Evolutionary conservation across 2,329 filamentous ascomycete species (phyloP).

Genomic region (Fusarium poae): DNA sequence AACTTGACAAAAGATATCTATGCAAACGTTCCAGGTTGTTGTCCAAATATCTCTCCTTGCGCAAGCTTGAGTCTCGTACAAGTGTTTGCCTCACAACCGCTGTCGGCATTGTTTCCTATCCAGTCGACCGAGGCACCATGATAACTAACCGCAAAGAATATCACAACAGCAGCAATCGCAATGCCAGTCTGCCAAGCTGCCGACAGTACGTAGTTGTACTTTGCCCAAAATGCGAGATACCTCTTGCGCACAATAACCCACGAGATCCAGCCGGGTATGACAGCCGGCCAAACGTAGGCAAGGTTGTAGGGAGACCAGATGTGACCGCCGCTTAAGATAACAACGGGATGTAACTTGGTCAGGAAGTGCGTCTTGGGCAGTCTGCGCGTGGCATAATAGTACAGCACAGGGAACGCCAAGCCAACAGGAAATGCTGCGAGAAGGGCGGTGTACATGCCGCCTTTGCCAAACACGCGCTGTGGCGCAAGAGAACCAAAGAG

Average conservation of each 20-base stretch:
- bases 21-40: conserved; percentile 36
- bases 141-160: conserved; percentile 63
- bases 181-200: conserved; percentile 61
- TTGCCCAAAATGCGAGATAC: conserved; percentile 63
- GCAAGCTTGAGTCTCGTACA: conserved; percentile 44
- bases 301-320: conserved; percentile 61
- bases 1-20: background rate
- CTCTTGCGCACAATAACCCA: conserved; percentile 61
- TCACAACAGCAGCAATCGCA: conserved; percentile 62
- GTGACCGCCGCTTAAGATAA: conserved; percentile 58
- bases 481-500: conserved; percentile 58
- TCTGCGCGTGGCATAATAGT: conserved; percentile 54
- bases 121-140: conserved; percentile 55
- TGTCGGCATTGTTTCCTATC: conserved; percentile 58
- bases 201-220: conserved; percentile 64
- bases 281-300: conserved; percentile 61
- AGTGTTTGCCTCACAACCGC: conserved; percentile 47
- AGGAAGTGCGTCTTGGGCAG: conserved; percentile 53
- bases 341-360: conserved; percentile 60
- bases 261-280: conserved; percentile 61
- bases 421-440: conserved; percentile 59
- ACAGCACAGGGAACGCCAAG: conserved; percentile 53
- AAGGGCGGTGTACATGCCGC: conserved; percentile 54
- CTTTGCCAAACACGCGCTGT: conserved; percentile 53
- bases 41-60: conserved; percentile 51